A percentile compares a stretch with the other conserved stretches of the same genome.
phyloP scores from a whole-genome alignment of 1,284 basidiomycete species.

The Sparassis latifolia region DNA sequence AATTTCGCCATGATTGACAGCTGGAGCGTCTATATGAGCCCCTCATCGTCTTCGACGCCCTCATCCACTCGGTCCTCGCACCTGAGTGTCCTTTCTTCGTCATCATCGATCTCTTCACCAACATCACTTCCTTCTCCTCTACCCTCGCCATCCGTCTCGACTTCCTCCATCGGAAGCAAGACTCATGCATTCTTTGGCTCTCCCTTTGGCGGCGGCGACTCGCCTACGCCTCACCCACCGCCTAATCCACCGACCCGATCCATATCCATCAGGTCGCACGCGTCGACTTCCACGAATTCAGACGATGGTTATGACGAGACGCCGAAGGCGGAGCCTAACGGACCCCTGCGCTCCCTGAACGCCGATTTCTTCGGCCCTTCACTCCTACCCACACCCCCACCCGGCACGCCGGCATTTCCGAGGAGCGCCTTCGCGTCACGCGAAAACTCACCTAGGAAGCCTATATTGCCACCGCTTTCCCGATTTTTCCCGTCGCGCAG shows the following conservation, averaged over 20 bases:
- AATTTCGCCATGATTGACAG: slow-evolving; percentile 19
- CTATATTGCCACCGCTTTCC: slow-evolving; percentile 20
- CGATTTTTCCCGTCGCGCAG: slow-evolving; percentile 29
- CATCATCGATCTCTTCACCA: slow-evolving; percentile 19
- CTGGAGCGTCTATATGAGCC: slow-evolving; percentile 19
- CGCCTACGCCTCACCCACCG: slow-evolving; percentile 16
- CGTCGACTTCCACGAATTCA: slow-evolving; percentile 9
- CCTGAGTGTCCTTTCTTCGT: slow-evolving; percentile 21
- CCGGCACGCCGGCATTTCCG: slow-evolving; percentile 22
- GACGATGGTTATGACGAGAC: slow-evolving; percentile 12
- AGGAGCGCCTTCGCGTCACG: slow-evolving; percentile 16
- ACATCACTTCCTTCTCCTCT: slow-evolving; percentile 12
- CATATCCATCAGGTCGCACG: slow-evolving; percentile 13
- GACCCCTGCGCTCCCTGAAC: slow-evolving; percentile 24
- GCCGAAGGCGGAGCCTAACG: slow-evolving; percentile 14
- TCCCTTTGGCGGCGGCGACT: slow-evolving; percentile 19
- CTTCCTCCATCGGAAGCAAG: slow-evolving; percentile 20
- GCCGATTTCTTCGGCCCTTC: slow-evolving; percentile 26
- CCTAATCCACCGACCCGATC: slow-evolving; percentile 21
- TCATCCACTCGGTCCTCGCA: slow-evolving; percentile 23
- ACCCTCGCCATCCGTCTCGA: slow-evolving; percentile 17
- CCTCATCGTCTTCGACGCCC: slow-evolving; percentile 18
- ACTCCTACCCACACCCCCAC: slow-evolving; percentile 23
- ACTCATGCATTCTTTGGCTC: slow-evolving; percentile 27
- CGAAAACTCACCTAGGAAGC: slow-evolving; percentile 17